Conservation (phyloP, 345 rosid species). For the Psidium friedrichsthalianum region DNA sequence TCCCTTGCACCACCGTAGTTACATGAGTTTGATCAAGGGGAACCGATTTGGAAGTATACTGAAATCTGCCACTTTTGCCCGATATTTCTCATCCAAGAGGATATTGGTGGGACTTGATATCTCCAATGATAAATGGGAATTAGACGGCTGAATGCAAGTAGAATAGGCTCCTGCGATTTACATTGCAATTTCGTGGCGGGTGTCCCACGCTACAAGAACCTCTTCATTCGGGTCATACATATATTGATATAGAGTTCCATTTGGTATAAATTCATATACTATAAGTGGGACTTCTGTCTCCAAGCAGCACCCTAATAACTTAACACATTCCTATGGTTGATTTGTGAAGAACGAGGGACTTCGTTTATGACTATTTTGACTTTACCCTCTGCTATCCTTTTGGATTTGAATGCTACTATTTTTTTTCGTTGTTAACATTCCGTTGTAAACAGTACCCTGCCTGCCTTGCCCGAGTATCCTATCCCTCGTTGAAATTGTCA, state of each 20-base stretch:
- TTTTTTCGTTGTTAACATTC: not conserved
- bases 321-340: not conserved
- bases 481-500: no score
- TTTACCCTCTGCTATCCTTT: not conserved
- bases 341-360: not conserved
- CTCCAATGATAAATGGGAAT: no score
- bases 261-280: not conserved
- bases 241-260: not conserved
- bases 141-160: no score
- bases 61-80: not conserved
- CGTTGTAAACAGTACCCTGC: not conserved
- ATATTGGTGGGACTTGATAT: no score
- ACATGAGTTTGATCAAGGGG: conserved; percentile 2
- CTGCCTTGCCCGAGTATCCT: not conserved
- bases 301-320: not conserved
- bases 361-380: not conserved
- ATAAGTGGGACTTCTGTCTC: not conserved
- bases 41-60: not conserved
- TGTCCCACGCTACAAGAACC: no score
- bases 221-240: no score
- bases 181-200: no score
- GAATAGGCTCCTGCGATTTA: no score
- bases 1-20: conserved; percentile 4
- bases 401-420: not conserved
- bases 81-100: no score